Percentiles rank a stretch among this genome's conserved stretches.
Evolutionary conservation across 2,329 filamentous ascomycete species (phyloP).

Genomic region (Chrysosporium queenslandicum): DNA sequence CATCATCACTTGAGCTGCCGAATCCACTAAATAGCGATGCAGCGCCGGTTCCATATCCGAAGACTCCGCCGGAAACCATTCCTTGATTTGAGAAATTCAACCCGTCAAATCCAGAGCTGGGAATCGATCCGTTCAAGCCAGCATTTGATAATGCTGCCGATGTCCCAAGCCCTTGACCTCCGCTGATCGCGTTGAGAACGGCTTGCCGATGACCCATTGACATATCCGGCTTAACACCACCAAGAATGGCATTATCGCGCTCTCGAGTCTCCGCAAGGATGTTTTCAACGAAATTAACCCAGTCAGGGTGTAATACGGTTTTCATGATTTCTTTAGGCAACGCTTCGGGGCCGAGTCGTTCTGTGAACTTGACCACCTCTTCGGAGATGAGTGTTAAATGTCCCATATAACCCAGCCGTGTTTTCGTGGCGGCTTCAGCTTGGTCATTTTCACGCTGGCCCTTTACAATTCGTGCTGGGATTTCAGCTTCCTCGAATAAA

Average conservation of each 20-base stretch:
- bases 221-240: conserved; percentile 85
- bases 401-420: conserved; percentile 95
- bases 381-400: conserved; percentile 94
- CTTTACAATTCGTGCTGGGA: conserved; percentile 84
- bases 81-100: conserved; percentile 60
- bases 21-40: conserved; percentile 72
- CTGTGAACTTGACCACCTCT: conserved; percentile 96
- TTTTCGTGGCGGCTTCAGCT: conserved; percentile 71
- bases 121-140: conserved; percentile 60
- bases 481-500: conserved; percentile 79
- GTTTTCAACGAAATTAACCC: conserved; percentile 91
- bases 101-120: conserved; percentile 37
- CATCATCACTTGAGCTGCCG: conserved; percentile 88
- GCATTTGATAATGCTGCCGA: conserved; percentile 69
- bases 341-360: conserved; percentile 79
- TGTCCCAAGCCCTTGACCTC: conserved; percentile 45
- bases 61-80: conserved; percentile 58
- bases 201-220: conserved; percentile 68
- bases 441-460: conserved; percentile 81
- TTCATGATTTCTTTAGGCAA: conserved; percentile 76
- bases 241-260: conserved; percentile 94
- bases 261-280: conserved; percentile 87
- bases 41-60: conserved; percentile 57
- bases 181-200: conserved; percentile 50
- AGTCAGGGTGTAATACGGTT: conserved; percentile 77